phyloP scores from a whole-genome alignment of 257 asterid species.

The Ligustrum vulgare region DNA sequence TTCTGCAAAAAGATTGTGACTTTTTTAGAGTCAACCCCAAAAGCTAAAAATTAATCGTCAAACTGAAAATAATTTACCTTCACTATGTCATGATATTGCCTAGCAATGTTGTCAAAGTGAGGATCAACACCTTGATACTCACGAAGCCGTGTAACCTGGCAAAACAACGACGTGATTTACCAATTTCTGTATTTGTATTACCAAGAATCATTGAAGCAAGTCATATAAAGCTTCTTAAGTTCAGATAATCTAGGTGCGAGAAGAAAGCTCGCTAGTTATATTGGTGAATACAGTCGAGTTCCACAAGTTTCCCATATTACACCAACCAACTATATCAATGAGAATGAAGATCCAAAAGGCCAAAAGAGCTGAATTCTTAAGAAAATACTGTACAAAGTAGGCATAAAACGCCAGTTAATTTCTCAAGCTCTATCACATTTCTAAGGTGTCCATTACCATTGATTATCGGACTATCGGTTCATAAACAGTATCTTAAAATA shows the following conservation, averaged over 20 bases:
- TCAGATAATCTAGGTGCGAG: neutral
- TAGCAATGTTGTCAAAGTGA: constrained; percentile 86
- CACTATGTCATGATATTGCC: constrained; percentile 94
- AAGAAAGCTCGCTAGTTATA: neutral
- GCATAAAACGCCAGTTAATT: too few relatives aligned
- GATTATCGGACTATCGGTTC: neutral
- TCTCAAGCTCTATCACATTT: too few relatives aligned
- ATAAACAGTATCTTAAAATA: constrained; percentile 9
- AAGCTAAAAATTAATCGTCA: neutral
- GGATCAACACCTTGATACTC: constrained; percentile 99
- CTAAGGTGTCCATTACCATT: constrained; percentile 6
- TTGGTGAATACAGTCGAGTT: neutral
- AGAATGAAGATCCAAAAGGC: neutral
- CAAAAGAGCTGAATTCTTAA: constrained; percentile 12
- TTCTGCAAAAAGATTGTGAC: constrained; percentile 50
- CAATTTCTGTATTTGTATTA: neutral
- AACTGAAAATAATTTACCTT: constrained; percentile 45
- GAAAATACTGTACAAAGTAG: neutral
- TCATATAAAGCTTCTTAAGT: constrained; percentile 12
- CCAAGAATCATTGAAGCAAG: constrained; percentile 6
- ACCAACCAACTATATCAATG: neutral
- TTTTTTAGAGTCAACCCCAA: constrained; percentile 13
- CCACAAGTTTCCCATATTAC: neutral
- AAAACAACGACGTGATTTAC: constrained; percentile 20
- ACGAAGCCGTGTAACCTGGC: constrained; percentile 81